Conservation (phyloP, 2,329 filamentous ascomycete species). For the Hymenoscyphus repandus region DNA sequence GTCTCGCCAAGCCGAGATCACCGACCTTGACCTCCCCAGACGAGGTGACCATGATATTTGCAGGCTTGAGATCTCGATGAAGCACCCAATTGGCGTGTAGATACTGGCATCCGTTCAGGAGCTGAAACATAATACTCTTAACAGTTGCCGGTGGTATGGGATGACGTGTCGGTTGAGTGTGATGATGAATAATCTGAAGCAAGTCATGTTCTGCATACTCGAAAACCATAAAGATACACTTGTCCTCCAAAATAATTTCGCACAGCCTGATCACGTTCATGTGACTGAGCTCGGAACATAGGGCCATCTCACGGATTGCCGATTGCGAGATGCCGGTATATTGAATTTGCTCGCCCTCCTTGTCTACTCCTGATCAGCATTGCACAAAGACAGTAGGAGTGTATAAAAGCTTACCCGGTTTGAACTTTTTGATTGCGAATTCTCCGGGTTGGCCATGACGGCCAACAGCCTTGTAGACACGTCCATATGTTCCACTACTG, state of each 20-base stretch:
- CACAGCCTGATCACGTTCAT: conserved; percentile 84
- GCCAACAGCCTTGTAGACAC: conserved; percentile 91
- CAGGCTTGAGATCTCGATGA: conserved; percentile 93
- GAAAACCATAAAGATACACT: conserved; percentile 99
- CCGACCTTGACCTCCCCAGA: conserved; percentile 88
- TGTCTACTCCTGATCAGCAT: conserved; percentile 48
- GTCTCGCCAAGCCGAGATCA: conserved; percentile 82
- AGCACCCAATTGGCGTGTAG: conserved; percentile 96
- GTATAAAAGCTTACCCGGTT: conserved; percentile 25
- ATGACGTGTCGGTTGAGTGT: conserved; percentile 79
- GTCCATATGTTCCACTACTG: conserved; percentile 93
- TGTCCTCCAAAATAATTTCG: conserved; percentile 96
- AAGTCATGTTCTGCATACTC: conserved; percentile 98
- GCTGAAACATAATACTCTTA: conserved; percentile 91
- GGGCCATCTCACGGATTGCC: conserved; percentile 92
- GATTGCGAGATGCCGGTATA: conserved; percentile 98
- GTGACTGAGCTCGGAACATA: conserved; percentile 88
- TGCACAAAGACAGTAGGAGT: not conserved
- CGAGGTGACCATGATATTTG: conserved; percentile 98
- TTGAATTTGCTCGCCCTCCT: conserved; percentile 89
- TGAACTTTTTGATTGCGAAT: conserved; percentile 95
- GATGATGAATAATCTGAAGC: conserved; percentile 96
- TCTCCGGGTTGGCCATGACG: conserved; percentile 70
- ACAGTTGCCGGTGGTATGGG: conserved; percentile 85
- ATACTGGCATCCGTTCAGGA: conserved; percentile 91